Percentiles rank a stretch among this genome's conserved stretches.
These are phyloP conservation scores for Diplotaxis tenuifolia DNA, from an alignment of 345 rosid genomes.

Conservation along the genomic window DNA sequence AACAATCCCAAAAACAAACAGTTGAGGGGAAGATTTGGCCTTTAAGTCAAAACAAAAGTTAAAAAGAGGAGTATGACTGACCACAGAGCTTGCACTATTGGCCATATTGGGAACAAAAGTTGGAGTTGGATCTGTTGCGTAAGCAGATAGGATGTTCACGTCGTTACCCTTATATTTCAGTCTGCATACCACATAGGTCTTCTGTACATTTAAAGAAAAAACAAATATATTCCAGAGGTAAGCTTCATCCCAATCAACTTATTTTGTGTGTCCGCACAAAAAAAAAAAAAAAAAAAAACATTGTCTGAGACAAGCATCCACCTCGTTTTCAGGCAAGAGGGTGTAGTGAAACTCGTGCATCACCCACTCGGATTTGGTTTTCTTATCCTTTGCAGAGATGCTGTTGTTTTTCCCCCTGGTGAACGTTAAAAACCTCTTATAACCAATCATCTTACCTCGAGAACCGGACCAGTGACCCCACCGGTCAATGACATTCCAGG, in stretches of 20 bases:
- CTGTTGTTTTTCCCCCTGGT: background rate
- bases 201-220: background rate
- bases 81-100: conserved; percentile 30
- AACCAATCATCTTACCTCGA: conserved; percentile 35
- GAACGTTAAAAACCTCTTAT: conserved; percentile 41
- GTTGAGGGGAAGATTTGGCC: background rate
- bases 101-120: background rate
- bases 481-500: background rate
- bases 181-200: conserved; percentile 27
- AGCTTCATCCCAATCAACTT: too few relatives aligned
- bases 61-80: too few relatives aligned
- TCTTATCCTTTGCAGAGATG: background rate
- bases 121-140: background rate
- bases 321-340: background rate
- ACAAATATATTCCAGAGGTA: too few relatives aligned
- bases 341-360: conserved; percentile 30
- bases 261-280: too few relatives aligned
- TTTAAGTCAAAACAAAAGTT: too few relatives aligned
- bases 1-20: background rate
- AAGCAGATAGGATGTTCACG: background rate
- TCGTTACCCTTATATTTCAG: conserved; percentile 30
- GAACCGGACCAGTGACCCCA: background rate
- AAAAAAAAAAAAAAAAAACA: too few relatives aligned
- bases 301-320: too few relatives aligned
- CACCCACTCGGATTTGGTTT: conserved; percentile 19